Base-by-base conservation (phyloP, 257 asterid genomes). In the Ilex aquifolium region DNA sequence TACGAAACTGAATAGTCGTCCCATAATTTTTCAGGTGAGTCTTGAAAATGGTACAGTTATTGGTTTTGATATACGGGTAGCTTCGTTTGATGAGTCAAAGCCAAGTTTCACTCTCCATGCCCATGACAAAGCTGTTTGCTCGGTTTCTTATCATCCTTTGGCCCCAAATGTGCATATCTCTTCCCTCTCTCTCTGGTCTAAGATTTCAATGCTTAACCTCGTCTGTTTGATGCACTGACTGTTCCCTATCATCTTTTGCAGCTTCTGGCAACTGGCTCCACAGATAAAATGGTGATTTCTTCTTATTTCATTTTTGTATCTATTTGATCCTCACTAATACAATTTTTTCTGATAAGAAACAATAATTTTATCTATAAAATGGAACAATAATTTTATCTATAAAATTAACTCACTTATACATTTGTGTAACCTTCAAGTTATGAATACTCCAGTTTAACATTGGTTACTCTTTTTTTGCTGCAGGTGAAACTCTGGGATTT, bases 401-500 rank as follows among this genome's bases (percentile, higher is more conserved):
- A 21, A 21, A 21, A 21, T 21, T 0, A 1, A 21, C 42, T 4
- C 0, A 36, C 42, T 36, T 36, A 36, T 0, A 36, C 8, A 36
- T 36, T 36, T 36, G 42, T 36, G 42, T 36, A 36, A 36, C 42
- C 42, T 36, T 4, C 2, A 36, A 36, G 7, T 36, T 36, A 36
- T 36, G 42, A 4, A 4, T 2, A 36, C 1, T 36, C 8, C 1
- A 21, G 15, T 48, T 46, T 17, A 10, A 32, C 21, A n/a, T 17
- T 39, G 31, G 48, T 32, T 68, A 36, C 56, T 32, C 60, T 62
- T 57, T 42, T 39, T 29, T 52, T 27, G 42, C 64, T 79, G 57
- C 79, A 92, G 97, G 97, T 89, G 65, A 90, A 89, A 79, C 85
- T 93, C 30, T 93, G 99, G 99, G 97, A 93, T 78, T 66, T 93